Evolutionary conservation across 495 filamentous ascomycete genomes (phyloP), one percentile per base, ranked within the genome.

Genomic region (Trichodelitschia bisporula): DNA sequence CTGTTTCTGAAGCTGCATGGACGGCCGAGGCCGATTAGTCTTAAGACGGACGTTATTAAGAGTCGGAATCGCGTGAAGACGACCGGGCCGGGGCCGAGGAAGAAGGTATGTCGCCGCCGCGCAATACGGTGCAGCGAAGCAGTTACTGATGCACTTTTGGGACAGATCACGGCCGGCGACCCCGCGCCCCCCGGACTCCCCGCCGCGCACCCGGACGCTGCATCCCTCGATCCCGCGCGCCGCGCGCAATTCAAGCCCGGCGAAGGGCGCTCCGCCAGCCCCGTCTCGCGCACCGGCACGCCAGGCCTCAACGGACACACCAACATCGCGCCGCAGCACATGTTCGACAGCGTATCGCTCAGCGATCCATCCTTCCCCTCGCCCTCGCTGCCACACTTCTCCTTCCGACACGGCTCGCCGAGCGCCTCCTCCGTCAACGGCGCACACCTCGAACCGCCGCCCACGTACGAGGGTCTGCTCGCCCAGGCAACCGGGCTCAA

Each of bases 31-130:
- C 89, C 89, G 44, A 90, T 90, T 52, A 83, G 73, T 39, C 64
- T 99, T 40, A 99, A 99, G 57, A 99, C 89, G 26, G 89, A 99
- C 58, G 82, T 95, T 36, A 99, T 99, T 56, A 99, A 99, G 56
- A 92, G 83, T 57, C 82, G 86, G 41, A 99, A 99, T 49, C 70
- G 86, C 32, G 83, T 95, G 29, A 95, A 95, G 59, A 86, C 80
- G 27, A 67, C 73, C 36, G 78, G 76, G 4, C 72, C 79, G 41
- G 71, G 69, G 6, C 66, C 71, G 31, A 86, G 84, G 56, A 84
- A 82, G 52, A 95, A 92, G 67, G 83, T 84, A 43, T 49, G 59
- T n/a, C n/a, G n/a, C n/a, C n/a, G n/a, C n/a, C n/a, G n/a, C n/a
- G n/a, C n/a, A n/a, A n/a, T n/a, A n/a, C n/a, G n/a, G n/a, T n/a